Percentiles rank a stretch among this genome's conserved stretches.
Conservation (phyloP, 257 asterid genomes). For the Nicotiana knightiana region DNA sequence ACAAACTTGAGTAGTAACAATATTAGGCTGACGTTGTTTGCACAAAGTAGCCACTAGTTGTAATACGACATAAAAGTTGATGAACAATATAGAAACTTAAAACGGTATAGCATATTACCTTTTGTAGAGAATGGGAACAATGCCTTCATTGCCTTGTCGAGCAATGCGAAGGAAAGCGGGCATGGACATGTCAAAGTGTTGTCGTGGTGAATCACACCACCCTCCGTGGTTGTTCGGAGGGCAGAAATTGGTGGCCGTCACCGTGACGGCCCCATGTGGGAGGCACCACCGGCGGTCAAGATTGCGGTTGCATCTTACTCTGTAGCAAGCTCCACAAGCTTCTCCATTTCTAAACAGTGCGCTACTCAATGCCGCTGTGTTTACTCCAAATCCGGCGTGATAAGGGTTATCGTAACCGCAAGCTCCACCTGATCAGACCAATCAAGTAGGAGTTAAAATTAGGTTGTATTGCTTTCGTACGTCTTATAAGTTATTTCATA, state of each 20-base stretch:
- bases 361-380: slow-evolving; percentile 59
- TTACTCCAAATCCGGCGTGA: slow-evolving; percentile 51
- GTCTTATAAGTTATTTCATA: not conserved
- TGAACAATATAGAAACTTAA: too few species aligned
- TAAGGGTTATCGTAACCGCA: slow-evolving; percentile 56
- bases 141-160: slow-evolving; percentile 49
- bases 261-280: slow-evolving; percentile 36
- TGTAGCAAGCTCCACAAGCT: slow-evolving; percentile 65
- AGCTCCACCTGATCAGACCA: slow-evolving; percentile 45
- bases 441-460: not conserved
- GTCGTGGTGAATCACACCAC: slow-evolving; percentile 72
- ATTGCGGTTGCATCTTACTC: slow-evolving; percentile 38
- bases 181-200: slow-evolving; percentile 70
- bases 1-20: too few species aligned
- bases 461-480: not conserved
- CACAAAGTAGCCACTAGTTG: too few species aligned
- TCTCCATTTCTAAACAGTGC: slow-evolving; percentile 51
- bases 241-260: slow-evolving; percentile 72
- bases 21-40: too few species aligned
- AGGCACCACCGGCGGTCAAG: slow-evolving; percentile 51
- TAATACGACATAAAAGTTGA: too few species aligned
- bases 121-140: slow-evolving; percentile 50
- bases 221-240: slow-evolving; percentile 66
- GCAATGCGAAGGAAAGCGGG: slow-evolving; percentile 74
- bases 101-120: slow-evolving; percentile 24